Evolutionary conservation across 805 yeast genomes (phyloP).

Genomic region (Kluyveromyces starmeri): DNA sequence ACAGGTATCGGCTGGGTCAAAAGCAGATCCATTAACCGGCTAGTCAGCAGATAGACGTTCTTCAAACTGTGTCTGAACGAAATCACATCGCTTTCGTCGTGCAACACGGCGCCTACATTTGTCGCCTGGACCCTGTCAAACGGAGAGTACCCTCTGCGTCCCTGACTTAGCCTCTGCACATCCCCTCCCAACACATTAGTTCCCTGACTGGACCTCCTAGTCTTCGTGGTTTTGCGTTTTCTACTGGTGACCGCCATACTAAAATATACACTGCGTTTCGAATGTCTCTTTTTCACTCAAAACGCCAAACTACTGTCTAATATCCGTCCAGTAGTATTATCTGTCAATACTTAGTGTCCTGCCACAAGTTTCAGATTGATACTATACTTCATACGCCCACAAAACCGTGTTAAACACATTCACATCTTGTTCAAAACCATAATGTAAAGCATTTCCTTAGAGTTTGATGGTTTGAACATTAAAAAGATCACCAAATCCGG

Average conservation of each 20-base stretch:
- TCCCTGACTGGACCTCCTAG: neutral
- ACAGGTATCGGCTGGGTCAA: conserved; percentile 19
- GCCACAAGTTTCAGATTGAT: too few species aligned
- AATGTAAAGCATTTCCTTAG: too few species aligned
- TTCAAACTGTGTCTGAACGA: conserved; percentile 22
- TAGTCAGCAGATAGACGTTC: conserved; percentile 18
- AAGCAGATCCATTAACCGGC: conserved; percentile 18
- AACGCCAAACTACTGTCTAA: too few species aligned
- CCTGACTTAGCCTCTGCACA: neutral
- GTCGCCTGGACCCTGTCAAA: conserved; percentile 23
- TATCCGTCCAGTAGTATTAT: too few species aligned
- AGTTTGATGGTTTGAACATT: too few species aligned
- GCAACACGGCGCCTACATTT: conserved; percentile 18
- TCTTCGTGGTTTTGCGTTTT: conserved; percentile 1
- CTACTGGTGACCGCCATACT: conserved; percentile 4
- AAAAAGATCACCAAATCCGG: too few species aligned
- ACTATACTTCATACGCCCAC: too few species aligned
- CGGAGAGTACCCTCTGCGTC: conserved; percentile 6
- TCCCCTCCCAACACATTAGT: neutral
- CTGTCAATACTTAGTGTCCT: too few species aligned
- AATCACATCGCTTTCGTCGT: conserved; percentile 29
- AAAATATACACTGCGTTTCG: neutral
- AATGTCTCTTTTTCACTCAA: too few species aligned
- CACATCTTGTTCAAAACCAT: too few species aligned
- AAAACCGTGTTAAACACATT: too few species aligned